phyloP scores from a whole-genome alignment of 345 rosid genomes.

The Dovyalis caffra region DNA sequence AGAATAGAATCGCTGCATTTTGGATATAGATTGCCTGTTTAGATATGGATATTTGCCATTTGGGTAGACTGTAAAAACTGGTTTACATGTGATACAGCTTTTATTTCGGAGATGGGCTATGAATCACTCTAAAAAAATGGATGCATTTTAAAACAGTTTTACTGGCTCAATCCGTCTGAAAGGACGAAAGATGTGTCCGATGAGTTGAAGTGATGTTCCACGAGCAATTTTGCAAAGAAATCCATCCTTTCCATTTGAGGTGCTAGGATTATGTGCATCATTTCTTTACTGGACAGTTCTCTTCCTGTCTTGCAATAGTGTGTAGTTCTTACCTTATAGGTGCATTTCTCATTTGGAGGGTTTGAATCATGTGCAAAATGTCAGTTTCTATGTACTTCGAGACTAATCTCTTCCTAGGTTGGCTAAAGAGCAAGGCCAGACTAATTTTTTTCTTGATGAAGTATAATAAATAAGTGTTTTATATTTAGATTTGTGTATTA shows the following conservation, averaged over 20 bases:
- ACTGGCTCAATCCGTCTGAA: background rate
- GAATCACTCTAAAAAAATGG: background rate
- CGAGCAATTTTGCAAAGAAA: background rate
- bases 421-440: too few species aligned
- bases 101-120: background rate
- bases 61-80: conserved; percentile 14
- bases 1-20: conserved; percentile 18
- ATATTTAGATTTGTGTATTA: too few species aligned
- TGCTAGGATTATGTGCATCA: background rate
- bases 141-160: background rate
- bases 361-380: background rate
- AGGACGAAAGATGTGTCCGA: background rate
- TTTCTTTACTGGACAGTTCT: conserved; percentile 4
- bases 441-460: too few species aligned
- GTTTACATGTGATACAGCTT: background rate
- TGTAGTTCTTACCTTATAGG: conserved; percentile 10
- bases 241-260: background rate
- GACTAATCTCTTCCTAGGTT: too few species aligned
- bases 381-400: too few species aligned
- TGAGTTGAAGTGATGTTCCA: background rate
- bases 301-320: conserved; percentile 1
- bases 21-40: conserved; percentile 7
- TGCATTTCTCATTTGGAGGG: background rate
- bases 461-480: too few species aligned
- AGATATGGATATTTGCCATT: conserved; percentile 3